Evolutionary conservation across 441 rosid genomes (phyloP), one percentile per base, ranked within the genome.

Genomic region (Gossypium laxum): DNA sequence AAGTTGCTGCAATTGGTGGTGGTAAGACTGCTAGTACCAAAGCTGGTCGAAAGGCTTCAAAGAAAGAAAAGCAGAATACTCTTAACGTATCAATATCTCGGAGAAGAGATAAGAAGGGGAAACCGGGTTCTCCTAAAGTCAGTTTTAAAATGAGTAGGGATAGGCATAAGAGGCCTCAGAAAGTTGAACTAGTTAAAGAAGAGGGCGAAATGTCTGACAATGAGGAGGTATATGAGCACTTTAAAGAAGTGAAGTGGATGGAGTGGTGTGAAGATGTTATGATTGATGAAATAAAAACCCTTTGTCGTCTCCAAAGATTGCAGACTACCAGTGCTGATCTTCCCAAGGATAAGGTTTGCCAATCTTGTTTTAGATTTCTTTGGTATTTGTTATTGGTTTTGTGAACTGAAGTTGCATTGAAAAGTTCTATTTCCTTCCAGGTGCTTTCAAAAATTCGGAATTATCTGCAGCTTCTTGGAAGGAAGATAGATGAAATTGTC

Each of bases 181-280:
- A 74, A 74, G 89, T 78, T 67, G 98, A 89, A 71, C 96, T 94
- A 70, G 89, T 74, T 48, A 94, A 94, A 80, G 99, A 94, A 84
- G 99, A 94, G 84, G 99, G 99, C 67, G 99, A 94, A 81, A 94
- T 94, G 98, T 94, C 99, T 12, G 99, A 87, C 81, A 81, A 89
- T 45, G 98, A 88, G 74, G 98, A 87, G 82, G 87, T 92, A 30
- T 84, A 90, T 56, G 98, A 89, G 81, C 99, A 94, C 76, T 94
- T 94, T 67, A 94, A 88, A 88, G 98, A 92, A 85, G 92, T 85
- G 61, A 92, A 94, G 82, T 94, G 99, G 99, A 94, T 85, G 96
- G 99, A 94, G 83, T 94, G 99, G 99, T 94, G 99, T 80, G 91
- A 89, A 82, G 99, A 90, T 78, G 94, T 90, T 52, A 87, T 94